A percentile compares a stretch with the other conserved stretches of the same genome.
Evolutionary conservation across 257 asterid species (phyloP).

Genomic region (Solanum tacnaense): DNA sequence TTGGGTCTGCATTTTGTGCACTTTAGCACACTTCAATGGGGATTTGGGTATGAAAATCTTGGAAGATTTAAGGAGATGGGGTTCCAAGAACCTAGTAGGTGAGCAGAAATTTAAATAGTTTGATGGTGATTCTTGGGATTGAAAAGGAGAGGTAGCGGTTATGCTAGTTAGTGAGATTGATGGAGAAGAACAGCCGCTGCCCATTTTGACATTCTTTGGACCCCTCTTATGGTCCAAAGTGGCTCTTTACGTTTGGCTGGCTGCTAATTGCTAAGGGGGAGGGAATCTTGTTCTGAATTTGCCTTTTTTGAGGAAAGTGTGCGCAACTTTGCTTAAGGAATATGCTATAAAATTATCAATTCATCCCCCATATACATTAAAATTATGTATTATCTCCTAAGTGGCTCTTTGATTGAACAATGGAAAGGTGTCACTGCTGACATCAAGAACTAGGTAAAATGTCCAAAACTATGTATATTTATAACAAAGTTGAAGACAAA

Average conservation of each 20-base stretch:
- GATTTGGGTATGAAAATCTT: constrained; percentile 21
- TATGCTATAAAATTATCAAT: background rate
- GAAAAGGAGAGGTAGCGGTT: constrained; percentile 1
- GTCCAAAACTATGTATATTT: background rate
- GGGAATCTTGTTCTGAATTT: background rate
- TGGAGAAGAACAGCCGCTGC: constrained; percentile 8
- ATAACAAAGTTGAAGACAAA: background rate
- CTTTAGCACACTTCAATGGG: constrained; percentile 21
- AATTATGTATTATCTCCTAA: background rate
- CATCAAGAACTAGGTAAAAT: background rate
- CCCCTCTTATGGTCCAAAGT: background rate
- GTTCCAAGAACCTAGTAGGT: background rate
- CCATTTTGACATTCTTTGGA: constrained; percentile 18
- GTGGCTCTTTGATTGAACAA: background rate
- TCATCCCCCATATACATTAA: background rate
- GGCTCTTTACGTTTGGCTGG: background rate
- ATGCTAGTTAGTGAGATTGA: background rate
- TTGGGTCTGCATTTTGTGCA: constrained; percentile 5
- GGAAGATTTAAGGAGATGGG: constrained; percentile 14
- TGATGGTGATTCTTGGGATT: constrained; percentile 3
- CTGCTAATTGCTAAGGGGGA: background rate
- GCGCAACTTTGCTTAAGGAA: background rate
- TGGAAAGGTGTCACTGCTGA: background rate
- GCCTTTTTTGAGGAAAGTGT: background rate
- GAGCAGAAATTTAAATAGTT: background rate